Evolutionary conservation across 176 grass and related monocot genomes (phyloP).

Genomic region (Oryza meyeriana): DNA sequence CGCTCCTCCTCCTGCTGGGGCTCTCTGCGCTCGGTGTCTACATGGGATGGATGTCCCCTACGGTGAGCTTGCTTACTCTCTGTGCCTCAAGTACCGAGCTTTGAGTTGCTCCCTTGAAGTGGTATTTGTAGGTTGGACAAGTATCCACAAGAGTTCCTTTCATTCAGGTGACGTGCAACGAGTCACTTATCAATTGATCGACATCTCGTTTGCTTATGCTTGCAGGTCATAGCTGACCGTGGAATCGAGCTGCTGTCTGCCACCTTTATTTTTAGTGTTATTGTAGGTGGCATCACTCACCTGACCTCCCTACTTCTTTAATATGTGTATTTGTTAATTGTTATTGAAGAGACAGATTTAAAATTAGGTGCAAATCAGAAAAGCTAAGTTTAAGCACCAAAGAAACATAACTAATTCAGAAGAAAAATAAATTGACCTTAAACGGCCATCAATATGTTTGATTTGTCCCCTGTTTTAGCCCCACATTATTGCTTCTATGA

Average conservation of each 20-base stretch:
- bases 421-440: not conserved
- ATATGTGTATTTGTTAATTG: not conserved
- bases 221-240: conserved; percentile 87
- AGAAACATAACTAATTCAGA: not conserved
- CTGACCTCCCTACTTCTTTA: not conserved
- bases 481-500: not conserved
- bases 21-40: conserved; percentile 48
- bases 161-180: not conserved
- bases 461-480: not conserved
- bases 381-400: not conserved
- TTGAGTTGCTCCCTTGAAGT: not conserved
- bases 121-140: not conserved
- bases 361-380: not conserved
- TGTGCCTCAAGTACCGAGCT: not conserved
- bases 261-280: conserved; percentile 77
- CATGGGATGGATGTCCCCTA: conserved; percentile 64
- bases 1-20: conserved; percentile 51
- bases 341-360: not conserved
- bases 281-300: conserved; percentile 46
- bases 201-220: not conserved
- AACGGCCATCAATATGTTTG: not conserved
- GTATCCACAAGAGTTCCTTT: not conserved
- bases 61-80: conserved; percentile 31
- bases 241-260: conserved; percentile 70
- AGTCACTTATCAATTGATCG: not conserved